These are phyloP conservation scores for Chrysosporium queenslandicum DNA, from an alignment of 2,329 filamentous ascomycete species.

Conservation along the genomic window DNA sequence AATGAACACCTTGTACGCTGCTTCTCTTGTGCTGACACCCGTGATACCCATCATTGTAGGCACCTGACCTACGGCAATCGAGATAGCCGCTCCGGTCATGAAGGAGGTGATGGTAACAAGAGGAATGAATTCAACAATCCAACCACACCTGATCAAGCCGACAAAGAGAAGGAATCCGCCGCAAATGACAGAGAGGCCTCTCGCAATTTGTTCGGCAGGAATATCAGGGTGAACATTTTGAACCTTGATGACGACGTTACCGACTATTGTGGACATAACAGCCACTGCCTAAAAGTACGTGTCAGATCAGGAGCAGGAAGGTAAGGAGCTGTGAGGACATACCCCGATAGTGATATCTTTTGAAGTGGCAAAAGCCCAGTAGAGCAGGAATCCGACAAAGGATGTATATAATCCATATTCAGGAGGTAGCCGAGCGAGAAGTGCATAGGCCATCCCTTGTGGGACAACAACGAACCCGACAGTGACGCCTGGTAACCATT, in stretches of 20 bases:
- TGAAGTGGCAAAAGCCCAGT: slow-evolving; percentile 52
- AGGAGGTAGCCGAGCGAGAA: slow-evolving; percentile 52
- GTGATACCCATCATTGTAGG: slow-evolving; percentile 49
- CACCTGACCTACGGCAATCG: slow-evolving; percentile 56
- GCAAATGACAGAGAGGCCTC: slow-evolving; percentile 54
- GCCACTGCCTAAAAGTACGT: slow-evolving; percentile 43
- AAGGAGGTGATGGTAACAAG: slow-evolving; percentile 55
- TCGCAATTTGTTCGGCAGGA: slow-evolving; percentile 47
- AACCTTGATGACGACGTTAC: slow-evolving; percentile 50
- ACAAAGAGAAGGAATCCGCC: slow-evolving; percentile 51
- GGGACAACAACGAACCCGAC: slow-evolving; percentile 52
- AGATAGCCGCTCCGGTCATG: slow-evolving; percentile 56
- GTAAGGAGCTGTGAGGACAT: neutral
- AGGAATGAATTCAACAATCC: slow-evolving; percentile 57
- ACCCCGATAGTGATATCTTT: slow-evolving; percentile 39
- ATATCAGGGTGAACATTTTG: slow-evolving; percentile 42
- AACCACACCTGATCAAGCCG: slow-evolving; percentile 54
- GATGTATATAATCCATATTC: slow-evolving; percentile 52
- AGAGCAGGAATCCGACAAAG: slow-evolving; percentile 50
- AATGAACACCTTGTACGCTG: slow-evolving; percentile 44
- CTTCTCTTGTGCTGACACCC: slow-evolving; percentile 44
- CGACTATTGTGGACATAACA: slow-evolving; percentile 54
- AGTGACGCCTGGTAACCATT: slow-evolving; percentile 10
- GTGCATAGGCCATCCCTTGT: slow-evolving; percentile 53
- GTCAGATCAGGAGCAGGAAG: slow-evolving; percentile 2